Evolutionary conservation across 306 rosid species (phyloP), one percentile per base, ranked within the genome.

Genomic region (Quercus glauca): DNA sequence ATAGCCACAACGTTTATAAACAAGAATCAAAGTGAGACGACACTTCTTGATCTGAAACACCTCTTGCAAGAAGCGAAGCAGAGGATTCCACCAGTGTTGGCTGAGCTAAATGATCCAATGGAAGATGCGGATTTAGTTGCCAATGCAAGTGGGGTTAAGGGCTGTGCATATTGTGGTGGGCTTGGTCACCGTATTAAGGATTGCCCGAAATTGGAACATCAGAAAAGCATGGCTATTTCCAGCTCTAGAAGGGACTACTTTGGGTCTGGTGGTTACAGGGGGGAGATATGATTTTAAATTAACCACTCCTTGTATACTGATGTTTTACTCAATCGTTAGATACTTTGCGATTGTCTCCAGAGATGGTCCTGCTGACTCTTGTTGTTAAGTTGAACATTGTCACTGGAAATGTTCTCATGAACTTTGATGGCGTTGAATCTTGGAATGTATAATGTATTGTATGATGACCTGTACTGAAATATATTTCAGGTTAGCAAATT

Each of bases 61-160:
- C 95, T 95, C 33, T 79, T 95, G 91, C 96, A 95, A 84, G 99
- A 95, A 87, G 99, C 99, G 3, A 95, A 95, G 77, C 99, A 95
- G 78, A 90, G 97, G 81, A 92, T 95, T 79, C 99, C 99, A 4
- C 99, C 99, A 7, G 97, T 95, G 52, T 77, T 95, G 84, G 97
- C 94, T 1, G 96, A 95, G 85, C 85, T 92, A 72, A 90, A 83
- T 55, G 99, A 95, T 84, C 98, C 99, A 11, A 91, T 91, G 97
- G 99, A 95, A 71, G 94, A 92, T 25, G 82, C 83, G 59, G 92
- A 91, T 15, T 97, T 83, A 52, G 90, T 95, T 73, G 81, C 90
- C 1, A 87, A 76, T 71, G 89, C 83, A 45, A 91, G 97, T n/a
- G 99, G 99, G 72, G 93, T 92, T 59, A 90, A 91, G 85, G 97